Base-by-base conservation (phyloP, 139 green algal genomes). In the Micractinium conductrix region DNA sequence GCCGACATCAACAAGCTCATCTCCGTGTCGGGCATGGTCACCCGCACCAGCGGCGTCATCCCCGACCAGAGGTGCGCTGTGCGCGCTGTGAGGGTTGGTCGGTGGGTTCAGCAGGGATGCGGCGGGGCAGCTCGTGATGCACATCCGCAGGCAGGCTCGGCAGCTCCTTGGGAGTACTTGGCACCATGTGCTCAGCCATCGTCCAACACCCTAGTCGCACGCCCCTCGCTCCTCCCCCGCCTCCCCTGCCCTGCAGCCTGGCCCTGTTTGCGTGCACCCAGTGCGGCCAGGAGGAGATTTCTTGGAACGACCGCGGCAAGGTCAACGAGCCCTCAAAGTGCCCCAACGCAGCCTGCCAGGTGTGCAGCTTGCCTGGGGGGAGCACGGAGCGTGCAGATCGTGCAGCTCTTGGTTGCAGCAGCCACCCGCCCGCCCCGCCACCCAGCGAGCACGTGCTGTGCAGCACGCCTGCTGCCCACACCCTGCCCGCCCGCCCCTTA, bases 21-120 rank as follows among this genome's bases (percentile, higher is more conserved):
- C 55, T 90, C 92, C 44, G 94, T 99, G 37, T 88, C 90, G 63
- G 97, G 97, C 87, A 99, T 99, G 97, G 92, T 99, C 50, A 99
- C 98, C 2, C 92, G 97, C 78, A 92, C 90, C 45, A 95, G 88
- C 53, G 87, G 89, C 75, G 90, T 99, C 91, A 98, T 99, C 85
- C 97, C 97, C 2, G 96, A 99, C 81, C 89, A 99, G 50, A 95
- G 91, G 92, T 94, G 70, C 1, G 35, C 16, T 40, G 40, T 65
- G n/a, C n/a, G 30, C 44, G 60, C 33, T 8, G 0, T 73, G 22
- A 16, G 35, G 50, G 65, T 10, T n/a, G n/a, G n/a, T n/a, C n/a
- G n/a, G n/a, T n/a, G n/a, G n/a, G n/a, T n/a, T n/a, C n/a, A n/a
- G n/a, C n/a, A n/a, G n/a, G n/a, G n/a, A n/a, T n/a, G n/a, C n/a